Evolutionary conservation across 2,329 filamentous ascomycete genomes (phyloP).

Genomic region (Aspergillus sp.): DNA sequence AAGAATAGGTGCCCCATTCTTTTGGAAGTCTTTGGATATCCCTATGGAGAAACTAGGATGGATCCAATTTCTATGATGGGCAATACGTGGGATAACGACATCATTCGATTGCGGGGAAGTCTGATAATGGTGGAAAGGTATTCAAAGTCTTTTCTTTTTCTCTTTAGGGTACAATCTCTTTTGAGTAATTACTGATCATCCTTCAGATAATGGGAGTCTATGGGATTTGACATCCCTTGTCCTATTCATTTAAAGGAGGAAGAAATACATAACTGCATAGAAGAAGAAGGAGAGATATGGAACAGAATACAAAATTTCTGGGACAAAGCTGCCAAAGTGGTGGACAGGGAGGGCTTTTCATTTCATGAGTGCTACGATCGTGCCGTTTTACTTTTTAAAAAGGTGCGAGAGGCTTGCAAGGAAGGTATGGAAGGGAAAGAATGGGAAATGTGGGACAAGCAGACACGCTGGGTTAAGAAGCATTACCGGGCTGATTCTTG

Average conservation of each 20-base stretch:
- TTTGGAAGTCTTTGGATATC: constrained; percentile 15
- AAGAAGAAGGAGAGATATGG: constrained; percentile 25
- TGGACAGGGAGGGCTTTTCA: constrained; percentile 43
- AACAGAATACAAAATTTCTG: constrained; percentile 39
- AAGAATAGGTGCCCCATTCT: constrained; percentile 18
- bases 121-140: constrained; percentile 30
- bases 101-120: constrained; percentile 26
- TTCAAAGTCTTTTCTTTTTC: background rate
- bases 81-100: constrained; percentile 30
- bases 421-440: constrained; percentile 34
- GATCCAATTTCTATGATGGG: constrained; percentile 22
- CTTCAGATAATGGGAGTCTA: constrained; percentile 24
- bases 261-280: constrained; percentile 19
- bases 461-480: constrained; percentile 30
- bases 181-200: background rate
- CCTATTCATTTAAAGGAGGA: constrained; percentile 27
- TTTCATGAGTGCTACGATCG: constrained; percentile 38
- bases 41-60: constrained; percentile 23
- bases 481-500: background rate
- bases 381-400: constrained; percentile 38
- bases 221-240: constrained; percentile 22
- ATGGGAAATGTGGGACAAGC: constrained; percentile 33
- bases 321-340: constrained; percentile 28
- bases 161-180: background rate
- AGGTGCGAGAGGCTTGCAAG: constrained; percentile 37